These are phyloP conservation scores for Coniferiporia sulphurascens DNA, from an alignment of 1,284 basidiomycete genomes.

Conservation along the genomic window DNA sequence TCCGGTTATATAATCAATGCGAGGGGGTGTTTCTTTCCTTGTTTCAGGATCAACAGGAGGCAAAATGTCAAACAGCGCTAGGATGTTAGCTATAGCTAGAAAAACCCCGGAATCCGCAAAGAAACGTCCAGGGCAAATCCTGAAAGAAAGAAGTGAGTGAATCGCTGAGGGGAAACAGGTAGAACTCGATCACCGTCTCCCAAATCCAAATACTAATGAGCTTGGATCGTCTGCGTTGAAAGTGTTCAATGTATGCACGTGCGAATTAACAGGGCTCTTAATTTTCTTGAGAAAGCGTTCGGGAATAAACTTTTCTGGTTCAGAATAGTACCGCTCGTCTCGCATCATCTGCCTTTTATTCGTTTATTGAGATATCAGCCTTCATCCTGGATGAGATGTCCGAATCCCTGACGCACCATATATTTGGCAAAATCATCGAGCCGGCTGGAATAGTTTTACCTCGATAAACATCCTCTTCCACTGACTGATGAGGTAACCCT, in stretches of 20 bases:
- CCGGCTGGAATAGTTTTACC: conserved; percentile 10
- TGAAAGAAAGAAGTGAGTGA: neutral
- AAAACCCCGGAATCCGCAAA: conserved; percentile 13
- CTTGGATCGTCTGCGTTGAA: conserved; percentile 14
- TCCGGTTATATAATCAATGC: conserved; percentile 4
- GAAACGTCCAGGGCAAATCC: conserved; percentile 14
- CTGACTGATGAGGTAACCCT: conserved; percentile 8
- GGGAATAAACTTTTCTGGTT: conserved; percentile 27
- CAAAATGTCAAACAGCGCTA: conserved; percentile 18
- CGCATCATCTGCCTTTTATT: conserved; percentile 13
- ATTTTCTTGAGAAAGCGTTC: conserved; percentile 24
- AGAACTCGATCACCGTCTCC: conserved; percentile 5
- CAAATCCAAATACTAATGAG: conserved; percentile 13
- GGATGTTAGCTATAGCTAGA: conserved; percentile 12
- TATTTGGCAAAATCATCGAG: conserved; percentile 14
- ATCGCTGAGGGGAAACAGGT: neutral
- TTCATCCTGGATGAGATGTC: neutral
- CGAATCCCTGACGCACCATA: conserved; percentile 6
- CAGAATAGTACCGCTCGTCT: conserved; percentile 20
- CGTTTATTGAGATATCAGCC: neutral
- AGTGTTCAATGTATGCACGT: neutral
- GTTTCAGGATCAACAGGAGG: conserved; percentile 10
- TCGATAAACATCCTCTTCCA: conserved; percentile 13
- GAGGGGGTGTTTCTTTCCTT: conserved; percentile 9
- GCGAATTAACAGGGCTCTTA: neutral